Evolutionary conservation across 169 alveolate species (phyloP), one percentile per base, ranked within the genome.

Genomic region (Cryptosporidium tyzzeri): DNA sequence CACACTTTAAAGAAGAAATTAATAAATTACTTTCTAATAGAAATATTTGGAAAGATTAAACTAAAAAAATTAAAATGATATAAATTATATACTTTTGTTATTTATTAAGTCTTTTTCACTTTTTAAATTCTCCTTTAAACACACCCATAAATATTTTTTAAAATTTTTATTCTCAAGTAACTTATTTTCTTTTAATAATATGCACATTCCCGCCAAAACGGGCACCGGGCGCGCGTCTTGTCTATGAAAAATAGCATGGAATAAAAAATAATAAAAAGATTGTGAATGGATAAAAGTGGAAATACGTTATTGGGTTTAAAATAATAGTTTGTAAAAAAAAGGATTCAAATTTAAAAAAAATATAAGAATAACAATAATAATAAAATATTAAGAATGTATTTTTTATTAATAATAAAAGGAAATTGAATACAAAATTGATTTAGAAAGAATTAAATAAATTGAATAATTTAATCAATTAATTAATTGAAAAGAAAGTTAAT

Each of bases 11-110:
- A n/a, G 65, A 73, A 37, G 31, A 37, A 33, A 50, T 73, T 2
- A 55, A n/a, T 41, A 37, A 39, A 53, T 21, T 73, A 8, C 37
- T 73, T 12, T 69, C 18, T 55, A 41, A 69, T 39, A 31, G 8
- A 50, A 35, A 69, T 69, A 69, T 69, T 23, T 69, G 55, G 55
- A 69, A 69, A 69, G 8, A 69, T 21, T 41, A 69, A 69, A 69
- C 18, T n/a, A 62, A 69, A 33, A 5, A 4, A 39, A 65, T 65
- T 18, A 67, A 33, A 67, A n/a, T 67, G 48, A 67, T 67, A 5
- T 0, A 51, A 51, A 14, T 18, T 23, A 55, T n/a, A 16, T 18
- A 53, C n/a, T 5, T 5, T n/a, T 16, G 12, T 53, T 18, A 53
- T 53, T n/a, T 4, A 53, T 18, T 16, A 6, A 53, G 4, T 53